Evolutionary conservation across 2,329 filamentous ascomycete genomes (phyloP).

Genomic region (Verticillium nubilum): DNA sequence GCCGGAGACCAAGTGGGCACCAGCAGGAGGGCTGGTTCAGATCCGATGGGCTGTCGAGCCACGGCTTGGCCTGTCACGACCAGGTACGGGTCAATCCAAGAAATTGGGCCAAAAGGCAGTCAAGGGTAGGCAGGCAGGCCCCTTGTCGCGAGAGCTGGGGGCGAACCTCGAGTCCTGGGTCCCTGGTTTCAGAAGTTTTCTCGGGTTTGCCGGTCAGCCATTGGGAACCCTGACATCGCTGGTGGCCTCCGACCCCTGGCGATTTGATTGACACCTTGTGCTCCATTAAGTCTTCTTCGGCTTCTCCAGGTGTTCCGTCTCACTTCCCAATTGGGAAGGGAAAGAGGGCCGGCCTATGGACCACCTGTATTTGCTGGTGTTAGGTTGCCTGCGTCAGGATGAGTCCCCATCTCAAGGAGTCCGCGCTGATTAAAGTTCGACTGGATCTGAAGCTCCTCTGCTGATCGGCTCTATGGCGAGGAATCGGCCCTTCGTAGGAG

Average conservation of each 20-base stretch:
- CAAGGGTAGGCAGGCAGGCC: conserved; percentile 6
- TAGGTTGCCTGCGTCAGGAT: no score
- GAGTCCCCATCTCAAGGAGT: no score
- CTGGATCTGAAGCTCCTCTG: no score
- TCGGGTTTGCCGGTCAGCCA: conserved; percentile 11
- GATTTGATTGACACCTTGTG: conserved; percentile 1
- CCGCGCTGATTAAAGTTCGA: no score
- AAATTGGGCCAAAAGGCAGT: neutral
- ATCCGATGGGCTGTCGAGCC: conserved; percentile 11
- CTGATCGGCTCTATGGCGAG: no score
- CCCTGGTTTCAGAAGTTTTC: conserved; percentile 11
- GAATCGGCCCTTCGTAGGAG: no score
- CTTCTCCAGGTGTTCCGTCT: conserved; percentile 9
- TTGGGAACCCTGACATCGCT: neutral
- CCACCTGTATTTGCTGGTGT: neutral
- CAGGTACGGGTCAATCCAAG: conserved; percentile 10
- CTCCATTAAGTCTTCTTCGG: conserved; percentile 12
- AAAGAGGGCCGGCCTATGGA: neutral
- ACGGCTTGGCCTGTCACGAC: conserved; percentile 12
- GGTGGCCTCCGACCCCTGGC: conserved; percentile 1
- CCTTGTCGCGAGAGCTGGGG: conserved; percentile 10
- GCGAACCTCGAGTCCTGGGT: conserved; percentile 7
- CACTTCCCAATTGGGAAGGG: conserved; percentile 9
- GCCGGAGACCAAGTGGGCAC: conserved; percentile 4
- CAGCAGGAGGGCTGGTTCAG: conserved; percentile 9